phyloP scores from a whole-genome alignment of 1,284 basidiomycete species.

The Ceratobasidium sp. region DNA sequence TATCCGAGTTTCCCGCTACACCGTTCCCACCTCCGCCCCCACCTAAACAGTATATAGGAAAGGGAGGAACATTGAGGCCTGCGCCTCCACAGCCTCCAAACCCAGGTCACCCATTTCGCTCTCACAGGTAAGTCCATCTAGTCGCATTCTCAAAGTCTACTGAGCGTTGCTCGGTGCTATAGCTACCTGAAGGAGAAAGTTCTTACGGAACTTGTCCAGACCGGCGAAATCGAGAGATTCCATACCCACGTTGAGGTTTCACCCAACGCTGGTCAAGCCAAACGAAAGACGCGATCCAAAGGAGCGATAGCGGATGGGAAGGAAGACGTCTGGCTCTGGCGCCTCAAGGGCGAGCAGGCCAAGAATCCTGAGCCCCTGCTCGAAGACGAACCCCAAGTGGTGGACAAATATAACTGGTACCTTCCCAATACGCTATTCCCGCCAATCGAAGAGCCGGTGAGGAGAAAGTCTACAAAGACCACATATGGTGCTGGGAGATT shows the following conservation, averaged over 20 bases:
- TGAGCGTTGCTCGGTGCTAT: neutral
- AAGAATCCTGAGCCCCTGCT: neutral
- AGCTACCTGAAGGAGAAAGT: constrained; percentile 16
- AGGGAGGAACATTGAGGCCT: neutral
- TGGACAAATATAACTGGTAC: neutral
- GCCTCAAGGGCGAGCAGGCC: neutral
- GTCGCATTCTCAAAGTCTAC: neutral
- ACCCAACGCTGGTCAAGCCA: neutral
- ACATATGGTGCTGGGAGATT: constrained; percentile 18
- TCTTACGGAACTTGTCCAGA: neutral
- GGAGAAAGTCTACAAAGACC: neutral
- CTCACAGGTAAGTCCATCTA: neutral
- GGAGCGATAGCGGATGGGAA: constrained; percentile 1
- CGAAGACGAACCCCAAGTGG: constrained; percentile 14
- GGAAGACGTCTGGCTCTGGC: constrained; percentile 15
- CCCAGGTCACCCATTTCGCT: constrained; percentile 20
- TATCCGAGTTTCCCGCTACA: constrained; percentile 20
- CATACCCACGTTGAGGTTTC: neutral
- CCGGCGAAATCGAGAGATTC: constrained; percentile 26
- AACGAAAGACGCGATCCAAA: constrained; percentile 6
- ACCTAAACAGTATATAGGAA: neutral
- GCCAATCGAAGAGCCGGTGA: neutral
- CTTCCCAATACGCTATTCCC: neutral
- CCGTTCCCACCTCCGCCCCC: constrained; percentile 22
- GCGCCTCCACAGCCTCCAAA: constrained; percentile 21